A percentile compares a stretch with the other conserved stretches of the same genome.
Evolutionary conservation across 441 rosid species (phyloP).

Genomic region (Erodium trifolium): DNA sequence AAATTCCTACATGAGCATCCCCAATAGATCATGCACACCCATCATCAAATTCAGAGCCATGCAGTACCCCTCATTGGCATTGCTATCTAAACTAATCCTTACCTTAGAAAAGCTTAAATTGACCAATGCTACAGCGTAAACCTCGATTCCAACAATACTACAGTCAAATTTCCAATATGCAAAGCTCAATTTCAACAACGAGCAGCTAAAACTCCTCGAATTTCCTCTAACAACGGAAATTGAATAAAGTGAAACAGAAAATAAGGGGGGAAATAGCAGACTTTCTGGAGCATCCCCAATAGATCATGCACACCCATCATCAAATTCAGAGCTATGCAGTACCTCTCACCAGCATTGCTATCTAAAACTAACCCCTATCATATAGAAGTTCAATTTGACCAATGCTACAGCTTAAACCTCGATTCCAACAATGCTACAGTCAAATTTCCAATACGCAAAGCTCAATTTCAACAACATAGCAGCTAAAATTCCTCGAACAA

Average conservation of each 20-base stretch:
- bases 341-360: not conserved
- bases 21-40: not conserved
- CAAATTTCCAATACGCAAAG: not conserved
- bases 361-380: not conserved
- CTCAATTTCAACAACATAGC: not conserved
- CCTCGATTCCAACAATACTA: not conserved
- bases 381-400: not conserved
- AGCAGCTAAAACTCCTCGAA: not conserved
- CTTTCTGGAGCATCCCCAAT: slow-evolving; percentile 68
- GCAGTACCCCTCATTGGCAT: not conserved
- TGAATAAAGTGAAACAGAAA: not conserved
- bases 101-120: not conserved
- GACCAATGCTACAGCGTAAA: not conserved
- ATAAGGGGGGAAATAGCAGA: not conserved
- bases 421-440: not conserved
- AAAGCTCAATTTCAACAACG: not conserved
- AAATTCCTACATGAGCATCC: not conserved
- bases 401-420: not conserved
- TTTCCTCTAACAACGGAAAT: not conserved
- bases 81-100: not conserved
- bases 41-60: not conserved
- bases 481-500: not conserved
- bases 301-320: no score
- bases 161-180: not conserved
- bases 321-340: not conserved